Evolutionary conservation across 257 asterid species (phyloP).

Genomic region (Petunia axillaris): DNA sequence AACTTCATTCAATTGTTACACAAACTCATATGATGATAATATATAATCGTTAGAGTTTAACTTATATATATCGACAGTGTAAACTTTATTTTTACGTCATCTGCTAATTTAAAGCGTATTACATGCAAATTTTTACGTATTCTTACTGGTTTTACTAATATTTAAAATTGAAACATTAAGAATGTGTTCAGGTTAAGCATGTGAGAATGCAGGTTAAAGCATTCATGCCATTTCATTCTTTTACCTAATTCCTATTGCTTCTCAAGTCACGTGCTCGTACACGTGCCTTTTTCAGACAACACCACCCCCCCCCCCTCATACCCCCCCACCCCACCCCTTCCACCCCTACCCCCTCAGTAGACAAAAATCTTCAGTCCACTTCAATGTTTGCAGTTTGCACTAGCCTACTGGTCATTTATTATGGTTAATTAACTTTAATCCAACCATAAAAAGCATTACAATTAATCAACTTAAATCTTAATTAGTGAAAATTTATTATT

Average conservation of each 20-base stretch:
- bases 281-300: constrained; percentile 35
- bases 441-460: not conserved
- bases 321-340: not conserved
- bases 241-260: constrained; percentile 59
- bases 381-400: not conserved
- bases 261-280: constrained; percentile 56
- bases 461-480: not conserved
- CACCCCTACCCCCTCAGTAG: not conserved
- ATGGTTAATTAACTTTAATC: not conserved
- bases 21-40: no score
- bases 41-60: no score
- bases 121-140: no score
- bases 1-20: no score
- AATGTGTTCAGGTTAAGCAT: constrained; percentile 35
- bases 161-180: not conserved
- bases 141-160: not conserved
- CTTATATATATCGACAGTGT: no score
- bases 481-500: not conserved
- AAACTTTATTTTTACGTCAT: no score
- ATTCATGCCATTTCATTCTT: constrained; percentile 60
- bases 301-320: not conserved
- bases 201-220: constrained; percentile 31
- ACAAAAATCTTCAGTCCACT: not conserved
- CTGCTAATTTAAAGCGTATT: no score
- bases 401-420: not conserved